Evolutionary conservation across 805 yeast species (phyloP), one percentile per base, ranked within the genome.

Genomic region (Sugiyamaella boreocaroliniensis): DNA sequence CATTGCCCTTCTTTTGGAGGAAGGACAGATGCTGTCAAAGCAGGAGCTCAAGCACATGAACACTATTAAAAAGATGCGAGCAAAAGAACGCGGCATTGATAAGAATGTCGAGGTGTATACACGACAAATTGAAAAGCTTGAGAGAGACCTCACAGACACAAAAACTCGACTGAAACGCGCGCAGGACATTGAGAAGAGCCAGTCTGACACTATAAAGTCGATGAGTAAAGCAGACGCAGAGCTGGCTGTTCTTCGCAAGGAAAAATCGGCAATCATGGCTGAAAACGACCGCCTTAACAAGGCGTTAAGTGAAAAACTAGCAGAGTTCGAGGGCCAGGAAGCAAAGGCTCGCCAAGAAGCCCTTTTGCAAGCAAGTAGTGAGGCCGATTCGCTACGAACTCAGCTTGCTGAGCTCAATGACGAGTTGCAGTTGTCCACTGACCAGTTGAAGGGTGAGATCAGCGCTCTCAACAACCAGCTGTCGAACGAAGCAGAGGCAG

Each of bases 11-110:
- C 69, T 90, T 29, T 64, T 86, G 63, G 80, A 78, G 51, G 96
- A 89, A 67, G 96, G 96, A 3, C 83, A 85, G 56, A 79, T 77
- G 20, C 68, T 89, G 40, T 81, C 93, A 0, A 76, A 76, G 54
- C 82, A 80, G 55, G 97, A 92, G 61, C 74, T 88, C 26, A 80
- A 78, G 58, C 75, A 82, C 49, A 81, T 79, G 58, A 86, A 81
- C 42, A 73, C 82, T 0, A 80, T 90, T 48, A 86, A 86, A 56
- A 75, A 76, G 57, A 67, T 89, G 52, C 79, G 81, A 43, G 68
- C 74, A 18, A 75, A 72, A 40, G 78, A 79, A 48, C 66, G 67
- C 16, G 79, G 75, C 15, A 66, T 68, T 1, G 67, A 72, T 18
- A 54, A 51, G 15, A 43, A 52, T 12, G 55, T 71, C 11, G 67